Evolutionary conservation across 176 grass and related monocot species (phyloP).

Genomic region (Eleusine coracana): DNA sequence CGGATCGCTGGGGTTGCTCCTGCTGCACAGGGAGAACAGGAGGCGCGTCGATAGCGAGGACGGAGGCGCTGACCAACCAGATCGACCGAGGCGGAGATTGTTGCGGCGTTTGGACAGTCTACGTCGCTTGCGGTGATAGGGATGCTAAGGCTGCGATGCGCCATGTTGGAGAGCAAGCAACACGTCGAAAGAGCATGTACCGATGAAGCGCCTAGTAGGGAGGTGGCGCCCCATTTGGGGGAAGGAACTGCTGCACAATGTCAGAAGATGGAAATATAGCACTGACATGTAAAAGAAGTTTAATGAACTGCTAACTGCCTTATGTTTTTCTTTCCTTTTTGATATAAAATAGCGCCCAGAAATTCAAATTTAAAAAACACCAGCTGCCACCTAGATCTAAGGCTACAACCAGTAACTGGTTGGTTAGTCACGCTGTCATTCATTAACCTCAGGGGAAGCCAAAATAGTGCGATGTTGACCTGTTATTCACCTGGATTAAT

Average conservation of each 20-base stretch:
- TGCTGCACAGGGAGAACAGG: too few species aligned
- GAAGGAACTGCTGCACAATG: too few species aligned
- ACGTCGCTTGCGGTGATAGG: neutral
- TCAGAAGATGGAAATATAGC: too few species aligned
- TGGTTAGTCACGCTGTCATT: neutral
- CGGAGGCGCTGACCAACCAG: too few species aligned
- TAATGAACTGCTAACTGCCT: too few species aligned
- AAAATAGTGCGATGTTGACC: neutral
- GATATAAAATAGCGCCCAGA: neutral
- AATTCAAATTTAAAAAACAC: neutral
- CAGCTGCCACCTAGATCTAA: neutral
- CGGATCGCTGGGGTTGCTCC: neutral
- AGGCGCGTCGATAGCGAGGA: too few species aligned
- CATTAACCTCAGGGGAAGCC: neutral
- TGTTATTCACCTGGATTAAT: slow-evolving; percentile 22
- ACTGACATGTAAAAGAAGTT: too few species aligned
- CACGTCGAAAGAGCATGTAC: neutral
- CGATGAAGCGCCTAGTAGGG: neutral
- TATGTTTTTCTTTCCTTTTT: too few species aligned
- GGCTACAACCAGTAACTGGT: neutral
- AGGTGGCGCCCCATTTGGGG: too few species aligned
- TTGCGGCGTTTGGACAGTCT: neutral
- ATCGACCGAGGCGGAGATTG: neutral
- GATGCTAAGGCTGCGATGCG: neutral
- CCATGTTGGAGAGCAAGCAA: too few species aligned